A percentile compares a stretch with the other conserved stretches of the same genome.
Evolutionary conservation across 306 rosid species (phyloP).

Genomic region (Lagenaria siceraria): DNA sequence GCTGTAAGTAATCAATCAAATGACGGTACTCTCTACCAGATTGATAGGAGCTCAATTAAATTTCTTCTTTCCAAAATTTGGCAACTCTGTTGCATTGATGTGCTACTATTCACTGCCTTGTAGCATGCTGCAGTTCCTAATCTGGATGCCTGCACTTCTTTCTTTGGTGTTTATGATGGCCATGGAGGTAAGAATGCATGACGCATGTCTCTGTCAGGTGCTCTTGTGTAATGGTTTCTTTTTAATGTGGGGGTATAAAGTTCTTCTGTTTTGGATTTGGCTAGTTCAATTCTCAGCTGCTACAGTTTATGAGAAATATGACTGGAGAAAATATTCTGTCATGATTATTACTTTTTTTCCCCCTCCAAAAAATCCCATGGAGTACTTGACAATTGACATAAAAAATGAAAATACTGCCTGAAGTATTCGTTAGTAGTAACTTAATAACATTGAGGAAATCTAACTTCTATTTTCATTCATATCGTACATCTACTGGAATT

Average conservation of each 20-base stretch:
- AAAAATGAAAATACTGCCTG: not conserved
- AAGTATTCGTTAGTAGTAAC: not conserved
- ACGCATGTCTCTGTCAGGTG: slow-evolving; percentile 9
- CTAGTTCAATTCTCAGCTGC: not conserved
- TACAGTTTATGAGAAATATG: not conserved
- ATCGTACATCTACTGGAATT: not conserved
- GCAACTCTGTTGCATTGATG: not conserved
- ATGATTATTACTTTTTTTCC: not conserved
- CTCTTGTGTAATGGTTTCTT: not conserved
- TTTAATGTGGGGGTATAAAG: not conserved
- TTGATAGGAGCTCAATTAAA: not conserved
- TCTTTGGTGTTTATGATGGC: slow-evolving; percentile 96
- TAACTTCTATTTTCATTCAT: not conserved
- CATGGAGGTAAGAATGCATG: slow-evolving; percentile 78
- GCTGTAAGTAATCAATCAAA: slow-evolving; percentile 59
- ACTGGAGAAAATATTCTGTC: not conserved
- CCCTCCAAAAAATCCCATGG: not conserved
- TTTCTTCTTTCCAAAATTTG: not conserved
- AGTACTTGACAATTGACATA: not conserved
- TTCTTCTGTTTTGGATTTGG: slow-evolving; percentile 1
- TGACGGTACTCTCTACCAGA: slow-evolving; percentile 3
- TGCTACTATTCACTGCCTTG: slow-evolving; percentile 12
- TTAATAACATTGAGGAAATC: not conserved
- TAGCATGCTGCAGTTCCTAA: slow-evolving; percentile 94
- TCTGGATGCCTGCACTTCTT: slow-evolving; percentile 77